A percentile compares a stretch with the other conserved stretches of the same genome.
These are phyloP conservation scores for Acaromyces ingoldii DNA, from an alignment of 1,284 basidiomycete genomes.

Conservation along the genomic window DNA sequence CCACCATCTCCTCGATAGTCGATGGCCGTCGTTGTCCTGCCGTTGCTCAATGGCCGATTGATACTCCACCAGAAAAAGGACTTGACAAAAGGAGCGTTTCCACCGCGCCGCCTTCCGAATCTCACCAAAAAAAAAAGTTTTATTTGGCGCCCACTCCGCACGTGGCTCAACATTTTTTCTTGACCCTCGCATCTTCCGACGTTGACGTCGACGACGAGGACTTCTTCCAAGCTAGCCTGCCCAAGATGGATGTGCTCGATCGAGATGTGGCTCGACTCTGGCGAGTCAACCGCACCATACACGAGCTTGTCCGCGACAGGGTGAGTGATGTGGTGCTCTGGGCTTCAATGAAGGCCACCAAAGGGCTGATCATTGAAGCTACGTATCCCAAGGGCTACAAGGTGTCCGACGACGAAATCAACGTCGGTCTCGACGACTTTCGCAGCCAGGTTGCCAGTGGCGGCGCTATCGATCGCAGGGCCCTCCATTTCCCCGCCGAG, in stretches of 20 bases:
- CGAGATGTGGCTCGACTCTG: constrained; percentile 67
- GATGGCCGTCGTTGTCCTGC: no score
- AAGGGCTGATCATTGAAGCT: background rate
- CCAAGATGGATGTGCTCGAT: constrained; percentile 24
- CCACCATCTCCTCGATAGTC: no score
- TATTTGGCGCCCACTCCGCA: no score
- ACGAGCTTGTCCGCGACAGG: constrained; percentile 84
- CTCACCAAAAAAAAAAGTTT: no score
- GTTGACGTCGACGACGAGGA: no score
- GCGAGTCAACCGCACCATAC: constrained; percentile 93
- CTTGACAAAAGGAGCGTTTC: no score
- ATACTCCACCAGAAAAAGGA: no score
- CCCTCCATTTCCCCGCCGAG: constrained; percentile 47
- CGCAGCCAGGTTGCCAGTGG: constrained; percentile 56
- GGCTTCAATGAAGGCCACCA: background rate
- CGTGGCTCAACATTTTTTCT: no score
- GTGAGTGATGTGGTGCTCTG: constrained; percentile 10
- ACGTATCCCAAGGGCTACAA: constrained; percentile 61
- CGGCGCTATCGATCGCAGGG: constrained; percentile 42
- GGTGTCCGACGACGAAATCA: constrained; percentile 84
- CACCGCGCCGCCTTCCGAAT: no score
- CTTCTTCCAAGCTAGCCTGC: no score
- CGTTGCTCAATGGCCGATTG: no score
- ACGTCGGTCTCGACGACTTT: constrained; percentile 75
- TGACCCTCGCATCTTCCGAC: no score